Evolutionary conservation across 2,329 filamentous ascomycete genomes (phyloP).

Genomic region (Polytolypa hystricis): DNA sequence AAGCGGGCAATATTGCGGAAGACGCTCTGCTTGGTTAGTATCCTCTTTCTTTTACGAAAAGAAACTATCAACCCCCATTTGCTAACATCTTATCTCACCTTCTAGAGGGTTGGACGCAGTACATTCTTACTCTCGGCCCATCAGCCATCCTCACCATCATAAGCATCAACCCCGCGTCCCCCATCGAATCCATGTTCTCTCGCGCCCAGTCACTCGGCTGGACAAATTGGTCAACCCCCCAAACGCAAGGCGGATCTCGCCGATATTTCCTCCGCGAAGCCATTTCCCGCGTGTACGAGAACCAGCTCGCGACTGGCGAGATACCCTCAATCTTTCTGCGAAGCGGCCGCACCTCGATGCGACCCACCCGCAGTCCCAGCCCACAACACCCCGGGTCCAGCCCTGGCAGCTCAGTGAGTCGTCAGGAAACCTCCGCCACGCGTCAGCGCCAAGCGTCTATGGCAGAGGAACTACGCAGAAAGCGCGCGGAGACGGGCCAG

Average conservation of each 20-base stretch:
- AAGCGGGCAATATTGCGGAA: slow-evolving; percentile 33
- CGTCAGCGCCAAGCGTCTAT: slow-evolving; percentile 24
- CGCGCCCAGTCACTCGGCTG: slow-evolving; percentile 45
- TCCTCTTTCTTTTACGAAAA: no score
- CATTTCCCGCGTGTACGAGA: slow-evolving; percentile 48
- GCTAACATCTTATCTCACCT: slow-evolving; percentile 13
- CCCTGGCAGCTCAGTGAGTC: slow-evolving; percentile 4
- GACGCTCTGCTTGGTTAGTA: slow-evolving; percentile 42
- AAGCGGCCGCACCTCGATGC: slow-evolving; percentile 10
- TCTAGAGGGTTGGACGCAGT: slow-evolving; percentile 52
- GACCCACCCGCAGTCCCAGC: background rate
- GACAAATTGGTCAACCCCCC: slow-evolving; percentile 43
- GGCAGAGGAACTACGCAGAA: slow-evolving; percentile 22
- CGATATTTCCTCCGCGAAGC: slow-evolving; percentile 51
- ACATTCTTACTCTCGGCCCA: slow-evolving; percentile 49
- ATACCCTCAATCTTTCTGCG: slow-evolving; percentile 2
- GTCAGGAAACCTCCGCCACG: slow-evolving; percentile 9
- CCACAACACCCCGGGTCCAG: slow-evolving; percentile 8
- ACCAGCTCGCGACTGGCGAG: slow-evolving; percentile 15
- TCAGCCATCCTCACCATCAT: slow-evolving; percentile 44
- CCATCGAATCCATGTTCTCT: slow-evolving; percentile 37
- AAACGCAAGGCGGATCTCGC: slow-evolving; percentile 35
- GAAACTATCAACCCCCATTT: no score
- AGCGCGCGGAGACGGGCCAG: slow-evolving; percentile 13
- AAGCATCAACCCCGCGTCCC: slow-evolving; percentile 29